Conservation (phyloP, 495 filamentous ascomycete genomes). For the Wilcoxina mikolae region DNA sequence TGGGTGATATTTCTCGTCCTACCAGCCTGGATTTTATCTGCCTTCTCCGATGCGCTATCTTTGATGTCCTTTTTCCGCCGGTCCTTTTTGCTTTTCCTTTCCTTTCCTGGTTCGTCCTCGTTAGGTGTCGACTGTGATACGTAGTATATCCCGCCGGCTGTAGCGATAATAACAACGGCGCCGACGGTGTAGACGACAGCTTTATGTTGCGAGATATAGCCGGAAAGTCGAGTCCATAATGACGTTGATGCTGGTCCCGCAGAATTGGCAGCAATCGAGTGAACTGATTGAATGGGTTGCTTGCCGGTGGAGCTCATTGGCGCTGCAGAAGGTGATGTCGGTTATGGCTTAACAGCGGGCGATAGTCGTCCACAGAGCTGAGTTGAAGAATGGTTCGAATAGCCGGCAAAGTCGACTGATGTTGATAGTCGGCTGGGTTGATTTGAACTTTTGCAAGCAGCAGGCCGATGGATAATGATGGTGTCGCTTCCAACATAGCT, state of each 20-base stretch:
- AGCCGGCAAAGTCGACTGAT: not conserved
- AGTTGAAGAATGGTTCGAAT: not conserved
- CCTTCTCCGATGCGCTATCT: slow-evolving; percentile 29
- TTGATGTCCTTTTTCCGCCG: slow-evolving; percentile 42
- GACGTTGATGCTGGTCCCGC: slow-evolving; percentile 32
- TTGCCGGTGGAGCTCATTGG: slow-evolving; percentile 2
- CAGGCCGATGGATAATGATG: not conserved
- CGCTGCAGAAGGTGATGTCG: no score
- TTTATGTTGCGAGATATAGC: slow-evolving; percentile 91
- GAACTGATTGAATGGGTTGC: not conserved
- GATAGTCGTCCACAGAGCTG: not conserved
- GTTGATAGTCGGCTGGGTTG: not conserved
- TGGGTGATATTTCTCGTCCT: not conserved
- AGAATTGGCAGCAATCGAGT: slow-evolving; percentile 1
- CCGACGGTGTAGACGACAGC: slow-evolving; percentile 90
- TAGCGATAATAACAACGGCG: slow-evolving; percentile 76
- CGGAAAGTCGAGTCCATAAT: slow-evolving; percentile 74
- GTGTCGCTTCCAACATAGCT: not conserved
- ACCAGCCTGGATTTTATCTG: slow-evolving; percentile 29
- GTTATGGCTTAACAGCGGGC: not conserved
- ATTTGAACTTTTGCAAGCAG: not conserved
- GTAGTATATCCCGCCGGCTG: slow-evolving; percentile 85
- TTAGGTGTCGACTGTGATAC: slow-evolving; percentile 41
- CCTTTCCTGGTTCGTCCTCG: slow-evolving; percentile 33
- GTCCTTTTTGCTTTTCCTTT: slow-evolving; percentile 56